Evolutionary conservation across 1,139 yeast species (phyloP).

Genomic region (Debaryomyces udenii): DNA sequence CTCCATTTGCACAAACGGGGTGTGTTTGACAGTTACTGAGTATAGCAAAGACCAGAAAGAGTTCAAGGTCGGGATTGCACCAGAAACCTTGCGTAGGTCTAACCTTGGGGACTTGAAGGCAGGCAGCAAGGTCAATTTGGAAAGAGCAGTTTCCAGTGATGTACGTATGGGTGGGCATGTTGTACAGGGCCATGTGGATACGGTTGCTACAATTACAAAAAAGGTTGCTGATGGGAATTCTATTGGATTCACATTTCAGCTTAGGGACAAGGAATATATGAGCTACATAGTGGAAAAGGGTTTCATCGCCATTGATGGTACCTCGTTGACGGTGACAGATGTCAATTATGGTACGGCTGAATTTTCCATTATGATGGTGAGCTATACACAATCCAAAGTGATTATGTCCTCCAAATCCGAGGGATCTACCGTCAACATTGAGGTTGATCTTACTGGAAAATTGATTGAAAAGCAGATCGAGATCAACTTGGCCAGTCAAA

Average conservation of each 20-base stretch:
- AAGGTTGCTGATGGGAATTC: slow-evolving; percentile 75
- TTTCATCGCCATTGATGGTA: slow-evolving; percentile 88
- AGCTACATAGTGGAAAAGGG: slow-evolving; percentile 92
- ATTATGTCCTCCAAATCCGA: slow-evolving; percentile 64
- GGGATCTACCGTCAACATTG: slow-evolving; percentile 79
- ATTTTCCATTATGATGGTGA: slow-evolving; percentile 88
- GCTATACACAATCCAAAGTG: slow-evolving; percentile 86
- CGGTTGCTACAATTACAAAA: slow-evolving; percentile 68
- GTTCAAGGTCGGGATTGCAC: slow-evolving; percentile 91
- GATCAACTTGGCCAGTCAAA: slow-evolving; percentile 55
- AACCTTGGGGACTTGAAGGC: slow-evolving; percentile 62
- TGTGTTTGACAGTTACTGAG: slow-evolving; percentile 92
- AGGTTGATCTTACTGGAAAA: slow-evolving; percentile 93
- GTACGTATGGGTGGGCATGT: slow-evolving; percentile 95
- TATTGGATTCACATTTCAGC: slow-evolving; percentile 69
- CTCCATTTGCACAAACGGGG: slow-evolving; percentile 88
- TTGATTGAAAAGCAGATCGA: slow-evolving; percentile 84
- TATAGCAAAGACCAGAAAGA: slow-evolving; percentile 50
- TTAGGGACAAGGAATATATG: slow-evolving; percentile 65
- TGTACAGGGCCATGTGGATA: slow-evolving; percentile 97
- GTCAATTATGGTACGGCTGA: slow-evolving; percentile 61
- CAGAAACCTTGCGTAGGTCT: slow-evolving; percentile 86
- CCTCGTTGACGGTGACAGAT: slow-evolving; percentile 84
- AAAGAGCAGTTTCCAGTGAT: slow-evolving; percentile 82
- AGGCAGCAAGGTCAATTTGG: slow-evolving; percentile 78